Conservation (phyloP, 768 basidiomycete species). For the Lactarius akahatsu region DNA sequence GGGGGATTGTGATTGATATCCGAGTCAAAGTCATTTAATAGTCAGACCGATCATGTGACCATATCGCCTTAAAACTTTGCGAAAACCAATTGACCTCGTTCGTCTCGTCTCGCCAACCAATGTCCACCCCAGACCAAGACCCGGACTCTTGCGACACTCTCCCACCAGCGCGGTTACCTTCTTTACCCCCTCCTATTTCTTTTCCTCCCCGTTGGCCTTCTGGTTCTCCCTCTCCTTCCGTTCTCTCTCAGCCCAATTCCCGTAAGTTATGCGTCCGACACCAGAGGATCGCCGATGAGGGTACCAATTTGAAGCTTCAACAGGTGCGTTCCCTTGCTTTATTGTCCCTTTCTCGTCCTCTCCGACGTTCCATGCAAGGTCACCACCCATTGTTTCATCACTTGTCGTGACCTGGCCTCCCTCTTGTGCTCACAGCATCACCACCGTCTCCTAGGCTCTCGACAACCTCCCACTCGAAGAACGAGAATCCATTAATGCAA, state of each 20-base stretch:
- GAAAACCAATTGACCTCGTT: background rate
- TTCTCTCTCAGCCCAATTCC: conserved; percentile 40
- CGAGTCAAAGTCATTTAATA: conserved; percentile 19
- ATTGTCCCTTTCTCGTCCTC: background rate
- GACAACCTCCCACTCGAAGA: conserved; percentile 86
- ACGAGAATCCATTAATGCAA: conserved; percentile 80
- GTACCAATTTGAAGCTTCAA: conserved; percentile 88
- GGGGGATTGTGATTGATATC: conserved; percentile 21
- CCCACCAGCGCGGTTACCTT: conserved; percentile 55
- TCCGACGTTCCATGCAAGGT: background rate
- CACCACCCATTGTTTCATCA: conserved; percentile 12
- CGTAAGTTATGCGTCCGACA: conserved; percentile 90
- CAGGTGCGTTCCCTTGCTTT: conserved; percentile 51
- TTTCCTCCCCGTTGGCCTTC: conserved; percentile 5
- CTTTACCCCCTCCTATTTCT: background rate
- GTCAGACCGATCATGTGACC: background rate
- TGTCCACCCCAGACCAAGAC: conserved; percentile 1
- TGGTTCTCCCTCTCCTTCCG: conserved; percentile 40
- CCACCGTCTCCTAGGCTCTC: conserved; percentile 60
- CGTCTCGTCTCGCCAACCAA: background rate
- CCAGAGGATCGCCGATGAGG: conserved; percentile 95
- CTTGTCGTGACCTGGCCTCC: background rate
- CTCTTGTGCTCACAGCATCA: background rate
- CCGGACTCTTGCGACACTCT: conserved; percentile 70
- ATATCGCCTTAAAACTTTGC: background rate